These are phyloP conservation scores for Pythium plurisporium DNA, from an alignment of 352 stramenopile species.

Conservation along the genomic window DNA sequence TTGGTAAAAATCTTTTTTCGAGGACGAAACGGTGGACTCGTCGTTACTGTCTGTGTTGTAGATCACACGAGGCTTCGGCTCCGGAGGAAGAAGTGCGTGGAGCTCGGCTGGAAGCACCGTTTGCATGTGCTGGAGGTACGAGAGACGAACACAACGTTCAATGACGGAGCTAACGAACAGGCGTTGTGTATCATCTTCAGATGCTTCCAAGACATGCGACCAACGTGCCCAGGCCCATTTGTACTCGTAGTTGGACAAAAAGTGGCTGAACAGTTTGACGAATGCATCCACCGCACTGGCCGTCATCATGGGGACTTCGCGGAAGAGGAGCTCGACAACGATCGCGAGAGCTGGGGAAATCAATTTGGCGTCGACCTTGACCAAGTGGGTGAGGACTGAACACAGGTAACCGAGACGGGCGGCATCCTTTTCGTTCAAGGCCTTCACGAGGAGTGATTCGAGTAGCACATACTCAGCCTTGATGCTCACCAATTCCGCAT, in stretches of 20 bases:
- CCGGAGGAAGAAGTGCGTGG: slow-evolving; percentile 70
- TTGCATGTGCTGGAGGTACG: slow-evolving; percentile 85
- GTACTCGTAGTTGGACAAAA: slow-evolving; percentile 86
- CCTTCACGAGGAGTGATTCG: slow-evolving; percentile 63
- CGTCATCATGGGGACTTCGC: slow-evolving; percentile 72
- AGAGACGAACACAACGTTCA: slow-evolving; percentile 79
- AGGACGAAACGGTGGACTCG: slow-evolving; percentile 17
- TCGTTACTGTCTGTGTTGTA: slow-evolving; percentile 39
- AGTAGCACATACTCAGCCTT: slow-evolving; percentile 81
- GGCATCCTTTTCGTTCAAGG: slow-evolving; percentile 39
- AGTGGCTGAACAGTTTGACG: slow-evolving; percentile 80
- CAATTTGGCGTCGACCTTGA: slow-evolving; percentile 63
- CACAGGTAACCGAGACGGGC: slow-evolving; percentile 62
- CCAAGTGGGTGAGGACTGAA: slow-evolving; percentile 68
- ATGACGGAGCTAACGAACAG: slow-evolving; percentile 83
- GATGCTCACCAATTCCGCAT: slow-evolving; percentile 29
- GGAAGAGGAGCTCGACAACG: slow-evolving; percentile 81
- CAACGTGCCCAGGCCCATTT: slow-evolving; percentile 83
- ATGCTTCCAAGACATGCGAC: slow-evolving; percentile 70
- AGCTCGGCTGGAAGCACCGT: slow-evolving; percentile 64
- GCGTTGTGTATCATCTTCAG: slow-evolving; percentile 75
- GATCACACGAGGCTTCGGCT: slow-evolving; percentile 62
- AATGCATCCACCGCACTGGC: slow-evolving; percentile 53
- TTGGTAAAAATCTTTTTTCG: slow-evolving; percentile 50
- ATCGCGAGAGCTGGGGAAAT: slow-evolving; percentile 76